phyloP scores from a whole-genome alignment of 306 rosid genomes.

The Oemleria cerasiformis region DNA sequence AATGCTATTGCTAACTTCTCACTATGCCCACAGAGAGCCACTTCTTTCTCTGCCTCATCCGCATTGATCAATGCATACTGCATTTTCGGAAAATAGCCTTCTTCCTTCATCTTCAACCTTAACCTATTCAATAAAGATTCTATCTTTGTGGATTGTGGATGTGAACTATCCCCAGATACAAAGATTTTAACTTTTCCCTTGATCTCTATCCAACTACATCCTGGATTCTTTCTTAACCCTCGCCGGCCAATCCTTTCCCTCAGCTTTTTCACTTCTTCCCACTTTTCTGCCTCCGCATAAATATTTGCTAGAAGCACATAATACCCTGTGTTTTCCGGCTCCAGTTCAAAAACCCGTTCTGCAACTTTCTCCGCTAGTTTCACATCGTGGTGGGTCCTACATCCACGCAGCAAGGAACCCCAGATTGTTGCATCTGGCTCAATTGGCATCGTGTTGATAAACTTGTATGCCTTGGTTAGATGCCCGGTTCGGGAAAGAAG shows the following conservation, averaged over 20 bases:
- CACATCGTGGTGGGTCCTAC: conserved; percentile 65
- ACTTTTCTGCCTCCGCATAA: conserved; percentile 70
- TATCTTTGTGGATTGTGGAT: conserved; percentile 53
- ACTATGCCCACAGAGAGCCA: conserved; percentile 69
- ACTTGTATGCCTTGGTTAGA: conserved; percentile 47
- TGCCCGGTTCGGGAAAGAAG: conserved; percentile 70
- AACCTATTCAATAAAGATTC: conserved; percentile 41
- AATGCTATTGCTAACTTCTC: conserved; percentile 72
- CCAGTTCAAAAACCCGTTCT: conserved; percentile 59
- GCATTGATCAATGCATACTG: conserved; percentile 58
- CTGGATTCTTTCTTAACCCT: conserved; percentile 55
- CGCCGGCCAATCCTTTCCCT: conserved; percentile 46
- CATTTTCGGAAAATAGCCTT: conserved; percentile 51
- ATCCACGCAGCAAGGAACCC: conserved; percentile 71
- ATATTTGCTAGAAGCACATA: conserved; percentile 64
- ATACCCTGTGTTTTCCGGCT: conserved; percentile 71
- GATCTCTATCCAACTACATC: conserved; percentile 68
- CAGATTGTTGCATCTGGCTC: conserved; percentile 65
- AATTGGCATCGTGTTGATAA: conserved; percentile 57
- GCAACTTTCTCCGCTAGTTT: conserved; percentile 73
- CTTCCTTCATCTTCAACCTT: conserved; percentile 55
- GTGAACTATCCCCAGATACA: conserved; percentile 55
- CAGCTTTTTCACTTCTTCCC: conserved; percentile 60
- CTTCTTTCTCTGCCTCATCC: conserved; percentile 60
- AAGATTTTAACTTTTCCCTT: conserved; percentile 48